Conservation (phyloP, 2,329 filamentous ascomycete species). For the Chaetomiaceae sp. region DNA sequence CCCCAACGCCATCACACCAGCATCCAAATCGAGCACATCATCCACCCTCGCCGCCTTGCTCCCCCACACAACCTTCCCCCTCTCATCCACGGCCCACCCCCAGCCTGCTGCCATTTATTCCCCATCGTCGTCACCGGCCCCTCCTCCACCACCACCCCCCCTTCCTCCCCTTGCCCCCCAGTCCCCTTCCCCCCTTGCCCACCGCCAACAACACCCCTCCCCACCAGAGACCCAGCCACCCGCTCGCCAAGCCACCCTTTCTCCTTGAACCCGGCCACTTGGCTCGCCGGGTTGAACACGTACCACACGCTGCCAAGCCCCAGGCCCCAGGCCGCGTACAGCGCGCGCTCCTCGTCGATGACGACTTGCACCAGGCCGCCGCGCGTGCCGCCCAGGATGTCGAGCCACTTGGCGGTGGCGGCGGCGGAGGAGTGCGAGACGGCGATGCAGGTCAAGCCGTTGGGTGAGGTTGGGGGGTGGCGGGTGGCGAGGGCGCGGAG, state of each 20-base stretch:
- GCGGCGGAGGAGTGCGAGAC: slow-evolving; percentile 52
- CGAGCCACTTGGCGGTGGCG: slow-evolving; percentile 52
- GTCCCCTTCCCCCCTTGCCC: slow-evolving; percentile 28
- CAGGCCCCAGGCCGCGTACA: slow-evolving; percentile 56
- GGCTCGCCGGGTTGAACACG: slow-evolving; percentile 48
- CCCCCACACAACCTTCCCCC: slow-evolving; percentile 45
- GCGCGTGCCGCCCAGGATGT: slow-evolving; percentile 52
- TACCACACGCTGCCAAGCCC: slow-evolving; percentile 46
- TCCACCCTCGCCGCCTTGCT: slow-evolving; percentile 43
- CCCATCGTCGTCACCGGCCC: slow-evolving; percentile 42
- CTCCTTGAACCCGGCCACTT: slow-evolving; percentile 47
- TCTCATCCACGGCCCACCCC: slow-evolving; percentile 47
- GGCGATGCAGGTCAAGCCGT: slow-evolving; percentile 47
- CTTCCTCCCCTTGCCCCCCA: not conserved
- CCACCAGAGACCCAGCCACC: slow-evolving; percentile 40
- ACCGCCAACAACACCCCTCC: slow-evolving; percentile 34
- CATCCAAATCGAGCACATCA: slow-evolving; percentile 50
- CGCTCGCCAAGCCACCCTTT: slow-evolving; percentile 49
- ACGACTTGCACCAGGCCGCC: slow-evolving; percentile 43
- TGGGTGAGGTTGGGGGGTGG: slow-evolving; percentile 29
- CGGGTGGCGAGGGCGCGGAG: slow-evolving; percentile 50
- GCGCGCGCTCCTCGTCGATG: slow-evolving; percentile 48
- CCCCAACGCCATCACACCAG: slow-evolving; percentile 32
- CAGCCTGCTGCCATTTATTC: slow-evolving; percentile 52
- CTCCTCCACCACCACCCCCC: slow-evolving; percentile 16